Conservation (phyloP, 495 filamentous ascomycete species). For the Penicillium alfredii region DNA sequence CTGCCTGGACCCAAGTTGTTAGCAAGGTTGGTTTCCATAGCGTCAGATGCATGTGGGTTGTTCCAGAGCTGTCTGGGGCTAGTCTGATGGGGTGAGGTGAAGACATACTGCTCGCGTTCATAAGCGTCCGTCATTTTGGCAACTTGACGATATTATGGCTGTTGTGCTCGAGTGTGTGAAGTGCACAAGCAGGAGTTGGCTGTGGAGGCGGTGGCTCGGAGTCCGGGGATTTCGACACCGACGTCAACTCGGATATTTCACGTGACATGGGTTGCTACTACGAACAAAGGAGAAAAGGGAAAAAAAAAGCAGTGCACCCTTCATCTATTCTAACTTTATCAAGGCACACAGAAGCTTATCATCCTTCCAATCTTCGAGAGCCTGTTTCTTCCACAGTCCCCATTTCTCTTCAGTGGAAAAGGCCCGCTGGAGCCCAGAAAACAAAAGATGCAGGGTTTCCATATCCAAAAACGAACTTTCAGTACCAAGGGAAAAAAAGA, state of each 20-base stretch:
- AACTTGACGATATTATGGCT: too few relatives aligned
- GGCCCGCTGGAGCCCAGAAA: slow-evolving; percentile 2
- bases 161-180: too few relatives aligned
- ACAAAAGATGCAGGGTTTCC: neutral
- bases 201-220: too few relatives aligned
- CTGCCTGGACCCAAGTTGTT: slow-evolving; percentile 49
- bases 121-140: slow-evolving; percentile 85
- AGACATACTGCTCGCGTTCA: slow-evolving; percentile 72
- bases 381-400: slow-evolving; percentile 4
- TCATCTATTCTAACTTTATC: too few relatives aligned
- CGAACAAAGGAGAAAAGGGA: too few relatives aligned
- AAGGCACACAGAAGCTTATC: too few relatives aligned
- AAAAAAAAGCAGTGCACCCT: too few relatives aligned
- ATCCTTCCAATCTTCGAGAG: slow-evolving; percentile 6
- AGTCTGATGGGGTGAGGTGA: slow-evolving; percentile 1
- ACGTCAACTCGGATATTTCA: too few relatives aligned
- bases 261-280: too few relatives aligned
- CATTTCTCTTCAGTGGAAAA: slow-evolving; percentile 1
- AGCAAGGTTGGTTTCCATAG: slow-evolving; percentile 4
- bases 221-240: too few relatives aligned
- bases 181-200: too few relatives aligned
- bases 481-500: slow-evolving; percentile 4
- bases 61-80: slow-evolving; percentile 1
- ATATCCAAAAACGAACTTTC: slow-evolving; percentile 5
- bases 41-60: neutral